Conservation (phyloP, 495 filamentous ascomycete species). For the Penicillium cosmopolitanum region DNA sequence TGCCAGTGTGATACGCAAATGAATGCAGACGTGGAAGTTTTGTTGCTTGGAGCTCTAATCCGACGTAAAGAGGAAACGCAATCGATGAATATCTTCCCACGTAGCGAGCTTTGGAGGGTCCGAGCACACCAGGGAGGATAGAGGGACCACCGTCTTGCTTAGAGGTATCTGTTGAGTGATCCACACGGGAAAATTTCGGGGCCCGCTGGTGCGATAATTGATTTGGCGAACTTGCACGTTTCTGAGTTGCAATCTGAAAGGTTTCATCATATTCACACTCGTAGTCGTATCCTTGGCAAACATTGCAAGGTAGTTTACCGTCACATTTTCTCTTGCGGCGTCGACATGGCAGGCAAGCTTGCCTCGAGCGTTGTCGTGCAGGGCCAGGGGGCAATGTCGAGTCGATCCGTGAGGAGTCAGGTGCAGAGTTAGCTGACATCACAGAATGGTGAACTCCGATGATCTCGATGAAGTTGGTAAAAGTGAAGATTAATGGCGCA, state of each 20-base stretch:
- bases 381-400: slow-evolving; percentile 4
- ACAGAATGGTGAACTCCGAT: background rate
- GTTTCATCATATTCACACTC: slow-evolving; percentile 37
- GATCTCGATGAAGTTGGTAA: too few relatives aligned
- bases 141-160: slow-evolving; percentile 17
- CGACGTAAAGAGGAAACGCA: slow-evolving; percentile 47
- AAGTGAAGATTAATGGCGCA: too few relatives aligned
- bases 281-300: slow-evolving; percentile 47
- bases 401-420: background rate
- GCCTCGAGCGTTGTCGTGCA: slow-evolving; percentile 31
- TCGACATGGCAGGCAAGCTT: slow-evolving; percentile 47
- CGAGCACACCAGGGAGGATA: slow-evolving; percentile 22
- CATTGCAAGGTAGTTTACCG: slow-evolving; percentile 41
- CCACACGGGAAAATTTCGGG: slow-evolving; percentile 8
- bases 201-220: slow-evolving; percentile 1
- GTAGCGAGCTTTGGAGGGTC: slow-evolving; percentile 33
- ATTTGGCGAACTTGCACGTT: slow-evolving; percentile 4
- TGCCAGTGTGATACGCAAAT: slow-evolving; percentile 50
- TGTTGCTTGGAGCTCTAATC: slow-evolving; percentile 40
- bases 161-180: background rate
- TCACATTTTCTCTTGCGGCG: slow-evolving; percentile 50
- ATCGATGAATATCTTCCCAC: slow-evolving; percentile 45
- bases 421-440: background rate
- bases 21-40: slow-evolving; percentile 47
- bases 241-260: slow-evolving; percentile 7